phyloP scores from a whole-genome alignment of 495 filamentous ascomycete species.

The Lindgomyces ingoldianus region DNA sequence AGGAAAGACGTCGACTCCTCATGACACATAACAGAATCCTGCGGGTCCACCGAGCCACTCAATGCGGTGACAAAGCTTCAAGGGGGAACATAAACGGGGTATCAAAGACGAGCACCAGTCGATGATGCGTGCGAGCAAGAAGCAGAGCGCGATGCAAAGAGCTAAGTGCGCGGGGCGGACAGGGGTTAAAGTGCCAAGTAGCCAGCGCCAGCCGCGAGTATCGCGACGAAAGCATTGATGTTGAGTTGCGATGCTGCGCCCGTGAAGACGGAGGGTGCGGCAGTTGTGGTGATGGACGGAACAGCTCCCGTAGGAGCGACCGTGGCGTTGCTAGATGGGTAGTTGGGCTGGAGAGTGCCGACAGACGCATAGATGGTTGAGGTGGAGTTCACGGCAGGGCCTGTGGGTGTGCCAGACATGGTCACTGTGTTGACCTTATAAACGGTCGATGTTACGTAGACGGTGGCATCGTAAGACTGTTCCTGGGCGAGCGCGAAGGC shows the following conservation, averaged over 20 bases:
- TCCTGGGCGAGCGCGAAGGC: constrained; percentile 30
- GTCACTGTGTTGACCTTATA: constrained; percentile 34
- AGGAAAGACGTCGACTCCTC: neutral
- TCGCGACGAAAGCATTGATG: constrained; percentile 31
- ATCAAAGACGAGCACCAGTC: constrained; percentile 27
- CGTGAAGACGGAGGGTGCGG: constrained; percentile 11
- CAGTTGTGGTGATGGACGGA: neutral
- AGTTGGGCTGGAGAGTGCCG: neutral
- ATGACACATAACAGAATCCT: constrained; percentile 8
- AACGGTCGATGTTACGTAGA: constrained; percentile 35
- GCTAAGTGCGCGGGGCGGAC: neutral
- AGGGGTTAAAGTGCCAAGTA: constrained; percentile 30
- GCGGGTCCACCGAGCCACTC: neutral
- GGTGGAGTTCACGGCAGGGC: constrained; percentile 18
- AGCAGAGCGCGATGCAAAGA: constrained; percentile 18
- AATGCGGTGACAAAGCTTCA: constrained; percentile 13
- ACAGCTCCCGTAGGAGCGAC: neutral
- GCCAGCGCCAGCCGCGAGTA: constrained; percentile 25
- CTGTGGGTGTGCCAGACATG: constrained; percentile 26
- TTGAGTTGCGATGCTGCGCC: constrained; percentile 31
- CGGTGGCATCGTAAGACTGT: constrained; percentile 31
- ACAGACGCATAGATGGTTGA: constrained; percentile 19
- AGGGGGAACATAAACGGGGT: neutral
- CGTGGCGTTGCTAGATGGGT: neutral
- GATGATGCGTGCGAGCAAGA: constrained; percentile 33